Base-by-base conservation (phyloP, 2,329 filamentous ascomycete species). In the Fusarium liriodendri region DNA sequence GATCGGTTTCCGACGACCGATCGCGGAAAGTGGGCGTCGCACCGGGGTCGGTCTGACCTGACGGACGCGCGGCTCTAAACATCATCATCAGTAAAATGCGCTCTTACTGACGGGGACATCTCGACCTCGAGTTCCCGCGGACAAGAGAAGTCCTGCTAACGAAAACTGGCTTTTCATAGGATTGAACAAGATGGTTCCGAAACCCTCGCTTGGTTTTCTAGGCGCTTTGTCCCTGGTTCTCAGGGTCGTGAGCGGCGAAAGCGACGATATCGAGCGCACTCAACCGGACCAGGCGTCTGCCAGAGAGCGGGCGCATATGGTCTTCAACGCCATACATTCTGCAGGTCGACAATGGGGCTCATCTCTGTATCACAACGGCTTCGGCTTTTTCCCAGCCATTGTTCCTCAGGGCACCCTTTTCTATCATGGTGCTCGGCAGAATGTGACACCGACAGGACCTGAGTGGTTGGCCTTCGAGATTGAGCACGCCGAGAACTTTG, bases 381-480 rank as follows among this genome's bases (percentile, higher is more conserved):
- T 95, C 86, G 90, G 91, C 1, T 87, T 93, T 74, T 93, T 94
- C 76, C 85, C 92, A 0, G 92, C 89, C 1, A 88, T 86, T 0
- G 87, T 95, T 1, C 92, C 93, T 0, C 83, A 85, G 20, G 92
- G 90, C 4, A 92, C 90, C 0, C 83, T 91, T 38, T 80, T 95
- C 11, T 94, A 94, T 76, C 93, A 95, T 78, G 93, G 93, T 14
- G 87, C 86, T 0, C 74, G 73, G 10, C 79, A 77, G 0, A 74
- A 83, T 1, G 80, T 86, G 2, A 83, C 85, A 0, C 86, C 93
- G 0, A 80, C 82, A 3, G 87, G 85, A 0, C 87, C 86, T 4
- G 91, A 95, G 76, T 95, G 93, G 92, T 84, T 95, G 1, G 93
- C 93, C 0, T 95, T 95, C 77, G 93, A 95, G 79, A 87, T 92